Conservation (phyloP, 176 grass and related monocot genomes). For the Olyra latifolia region DNA sequence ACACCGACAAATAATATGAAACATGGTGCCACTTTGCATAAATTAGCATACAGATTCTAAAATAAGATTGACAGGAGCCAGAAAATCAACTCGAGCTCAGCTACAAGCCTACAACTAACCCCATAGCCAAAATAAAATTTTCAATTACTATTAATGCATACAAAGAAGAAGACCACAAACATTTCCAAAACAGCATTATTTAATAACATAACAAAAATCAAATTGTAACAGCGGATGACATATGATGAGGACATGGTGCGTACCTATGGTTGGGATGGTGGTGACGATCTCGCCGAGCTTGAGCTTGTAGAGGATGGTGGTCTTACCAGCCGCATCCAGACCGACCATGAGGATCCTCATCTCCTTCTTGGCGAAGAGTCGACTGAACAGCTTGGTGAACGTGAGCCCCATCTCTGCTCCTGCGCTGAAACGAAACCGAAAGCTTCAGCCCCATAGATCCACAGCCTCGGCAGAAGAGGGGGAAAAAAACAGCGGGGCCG, state of each 20-base stretch:
- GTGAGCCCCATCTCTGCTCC: constrained; percentile 76
- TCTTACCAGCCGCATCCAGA: constrained; percentile 88
- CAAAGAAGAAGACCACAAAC: not conserved
- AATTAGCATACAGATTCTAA: not conserved
- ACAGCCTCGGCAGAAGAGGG: not conserved
- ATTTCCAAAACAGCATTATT: not conserved
- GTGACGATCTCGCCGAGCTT: constrained; percentile 94
- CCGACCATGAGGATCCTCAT: constrained; percentile 94
- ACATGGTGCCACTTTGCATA: not conserved
- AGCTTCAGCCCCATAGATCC: constrained; percentile 12
- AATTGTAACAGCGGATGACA: not conserved
- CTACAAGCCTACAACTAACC: not conserved
- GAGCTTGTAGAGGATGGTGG: constrained; percentile 93
- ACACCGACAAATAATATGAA: not conserved
- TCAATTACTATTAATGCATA: not conserved
- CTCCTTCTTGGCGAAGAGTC: constrained; percentile 91
- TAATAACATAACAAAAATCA: not conserved
- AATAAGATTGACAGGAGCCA: not conserved
- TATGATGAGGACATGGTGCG: not conserved
- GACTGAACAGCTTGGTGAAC: constrained; percentile 87
- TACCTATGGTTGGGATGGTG: constrained; percentile 86
- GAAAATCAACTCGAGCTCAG: not conserved
- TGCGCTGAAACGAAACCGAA: constrained; percentile 7
- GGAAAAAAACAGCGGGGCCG: not conserved
- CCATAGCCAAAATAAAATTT: not conserved